Base-by-base conservation (phyloP, 345 rosid genomes). In the Lagerstroemia speciosa region DNA sequence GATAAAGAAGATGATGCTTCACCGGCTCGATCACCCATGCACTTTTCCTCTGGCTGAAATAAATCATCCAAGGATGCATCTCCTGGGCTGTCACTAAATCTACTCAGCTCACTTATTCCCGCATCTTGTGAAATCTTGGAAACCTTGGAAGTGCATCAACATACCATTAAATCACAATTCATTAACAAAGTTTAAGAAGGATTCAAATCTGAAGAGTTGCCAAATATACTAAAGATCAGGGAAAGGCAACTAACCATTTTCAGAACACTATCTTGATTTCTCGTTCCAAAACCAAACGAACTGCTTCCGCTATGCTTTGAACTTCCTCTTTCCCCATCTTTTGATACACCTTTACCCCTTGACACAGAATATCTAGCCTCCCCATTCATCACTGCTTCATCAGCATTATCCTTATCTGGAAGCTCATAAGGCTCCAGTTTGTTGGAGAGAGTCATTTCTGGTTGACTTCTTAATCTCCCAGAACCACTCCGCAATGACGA, bases 11-110 rank as follows among this genome's bases (percentile, higher is more conserved):
- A 85, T 72, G 99, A 91, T 73, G 98, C 91, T 78, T 85, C 96
- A 74, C 84, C 77, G 45, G 78, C 76, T 62, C 69, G 84, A 72
- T 79, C 85, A 77, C 84, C 89, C 17, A 78, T 34, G 67, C 67
- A 74, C 76, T 82, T 94, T 72, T 89, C 92, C 76, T 82, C 45
- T 24, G 97, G 92, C 74, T 84, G 99, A 84, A 93, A 93, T 75
- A 91, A 81, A 86, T 91, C 99, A 73, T 91, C 98, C 83, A 94
- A 80, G 64, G 88, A 88, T 73, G 96, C 99, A 89, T 91, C 99
- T 73, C 91, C 95, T 7, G 98, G 97, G 76, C 96, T 79, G 72
- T 94, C 98, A 74, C 96, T 91, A 78, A 89, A 91, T 77, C 88
- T 91, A 81, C 86, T 84, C 70, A 91, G 85, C 77, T 86, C 99